Evolutionary conservation across 257 asterid genomes (phyloP).

Genomic region (Nicotiana otophora): DNA sequence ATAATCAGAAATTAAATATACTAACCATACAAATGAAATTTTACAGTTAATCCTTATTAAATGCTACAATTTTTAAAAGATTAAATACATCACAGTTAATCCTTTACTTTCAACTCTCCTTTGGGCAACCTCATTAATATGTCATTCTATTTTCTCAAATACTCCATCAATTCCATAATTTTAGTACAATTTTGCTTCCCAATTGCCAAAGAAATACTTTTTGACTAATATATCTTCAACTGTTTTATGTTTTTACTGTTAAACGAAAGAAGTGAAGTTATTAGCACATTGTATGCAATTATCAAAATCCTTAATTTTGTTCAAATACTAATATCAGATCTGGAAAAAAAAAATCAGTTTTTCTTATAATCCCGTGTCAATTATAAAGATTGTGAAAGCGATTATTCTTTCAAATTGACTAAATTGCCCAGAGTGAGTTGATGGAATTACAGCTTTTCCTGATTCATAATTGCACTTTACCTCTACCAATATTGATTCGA

Average conservation of each 20-base stretch:
- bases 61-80: background rate
- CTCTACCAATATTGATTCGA: constrained; percentile 16
- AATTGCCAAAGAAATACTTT: background rate
- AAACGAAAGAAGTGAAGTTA: background rate
- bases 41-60: background rate
- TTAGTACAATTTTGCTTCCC: background rate
- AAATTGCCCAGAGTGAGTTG: constrained; percentile 32
- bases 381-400: background rate
- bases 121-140: background rate
- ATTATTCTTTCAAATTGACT: constrained; percentile 12
- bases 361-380: background rate
- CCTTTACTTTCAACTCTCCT: background rate
- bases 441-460: constrained; percentile 18
- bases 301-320: background rate
- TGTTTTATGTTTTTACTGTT: background rate
- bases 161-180: background rate
- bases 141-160: background rate
- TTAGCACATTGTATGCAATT: background rate
- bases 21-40: background rate
- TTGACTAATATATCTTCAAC: background rate
- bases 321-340: background rate
- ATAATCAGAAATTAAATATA: background rate
- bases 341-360: background rate
- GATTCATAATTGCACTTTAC: constrained; percentile 21
- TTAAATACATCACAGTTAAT: background rate